These are phyloP conservation scores for Ophiorrhiza pumila DNA, from an alignment of 257 asterid genomes.

Conservation along the genomic window DNA sequence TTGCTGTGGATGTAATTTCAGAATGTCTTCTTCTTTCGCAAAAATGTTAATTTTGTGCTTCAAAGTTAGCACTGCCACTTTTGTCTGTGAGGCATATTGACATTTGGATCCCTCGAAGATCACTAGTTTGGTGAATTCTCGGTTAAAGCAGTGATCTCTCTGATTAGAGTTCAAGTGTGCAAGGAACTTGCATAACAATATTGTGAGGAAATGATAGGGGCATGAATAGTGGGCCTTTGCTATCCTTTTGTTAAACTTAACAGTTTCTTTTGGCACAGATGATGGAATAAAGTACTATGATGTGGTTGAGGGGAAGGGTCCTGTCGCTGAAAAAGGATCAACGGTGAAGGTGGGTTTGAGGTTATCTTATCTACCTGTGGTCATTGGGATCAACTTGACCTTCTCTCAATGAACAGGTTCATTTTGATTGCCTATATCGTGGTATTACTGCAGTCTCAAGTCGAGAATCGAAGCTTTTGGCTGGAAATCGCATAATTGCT, in stretches of 20 bases:
- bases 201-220: neutral
- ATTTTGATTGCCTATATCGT: constrained; percentile 87
- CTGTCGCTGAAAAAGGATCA: constrained; percentile 70
- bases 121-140: neutral
- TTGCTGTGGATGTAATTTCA: neutral
- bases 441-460: constrained; percentile 94
- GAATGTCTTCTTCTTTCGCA: neutral
- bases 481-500: constrained; percentile 86
- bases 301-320: constrained; percentile 79
- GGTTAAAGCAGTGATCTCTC: no score
- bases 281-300: constrained; percentile 89
- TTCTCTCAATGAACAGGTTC: constrained; percentile 52
- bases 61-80: neutral
- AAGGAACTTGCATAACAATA: neutral
- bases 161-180: neutral
- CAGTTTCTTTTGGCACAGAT: constrained; percentile 48
- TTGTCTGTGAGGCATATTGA: neutral
- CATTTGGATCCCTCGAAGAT: neutral
- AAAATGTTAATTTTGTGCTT: neutral
- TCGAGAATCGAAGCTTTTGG: constrained; percentile 89
- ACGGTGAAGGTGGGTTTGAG: constrained; percentile 60
- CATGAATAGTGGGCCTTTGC: neutral
- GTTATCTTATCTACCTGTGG: constrained; percentile 1
- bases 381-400: constrained; percentile 5
- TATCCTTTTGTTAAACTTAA: constrained; percentile 14